Evolutionary conservation across 1,284 basidiomycete genomes (phyloP).

Genomic region (Peniophora sp.): DNA sequence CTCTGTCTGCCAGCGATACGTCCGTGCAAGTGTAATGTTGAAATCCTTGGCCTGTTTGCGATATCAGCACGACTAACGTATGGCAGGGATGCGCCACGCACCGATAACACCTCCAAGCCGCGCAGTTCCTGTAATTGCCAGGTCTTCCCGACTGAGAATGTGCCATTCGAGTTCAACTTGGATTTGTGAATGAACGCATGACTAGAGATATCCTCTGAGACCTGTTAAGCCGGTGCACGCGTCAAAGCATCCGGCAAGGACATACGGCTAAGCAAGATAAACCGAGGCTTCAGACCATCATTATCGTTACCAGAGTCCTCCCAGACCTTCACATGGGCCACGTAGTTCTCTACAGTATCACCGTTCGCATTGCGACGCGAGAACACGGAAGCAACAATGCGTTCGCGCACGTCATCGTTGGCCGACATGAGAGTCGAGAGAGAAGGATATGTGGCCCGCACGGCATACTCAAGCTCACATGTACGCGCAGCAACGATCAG

Average conservation of each 20-base stretch:
- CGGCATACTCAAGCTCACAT: too few species aligned
- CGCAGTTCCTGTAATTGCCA: conserved; percentile 85
- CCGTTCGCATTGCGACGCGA: conserved; percentile 57
- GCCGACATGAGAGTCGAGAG: conserved; percentile 39
- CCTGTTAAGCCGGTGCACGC: conserved; percentile 9
- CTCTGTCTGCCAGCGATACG: conserved; percentile 86
- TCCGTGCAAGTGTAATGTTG: conserved; percentile 76
- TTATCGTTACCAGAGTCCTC: conserved; percentile 66
- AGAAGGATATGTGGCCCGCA: too few species aligned
- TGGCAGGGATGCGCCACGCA: conserved; percentile 30
- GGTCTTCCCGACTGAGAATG: conserved; percentile 97
- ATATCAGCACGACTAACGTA: background rate
- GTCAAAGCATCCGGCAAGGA: conserved; percentile 16
- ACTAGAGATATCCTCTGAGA: conserved; percentile 54
- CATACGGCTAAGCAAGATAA: conserved; percentile 82
- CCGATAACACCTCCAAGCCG: conserved; percentile 69
- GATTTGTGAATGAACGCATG: conserved; percentile 88
- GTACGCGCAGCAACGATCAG: too few species aligned
- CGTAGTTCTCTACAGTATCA: conserved; percentile 67
- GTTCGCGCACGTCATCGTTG: conserved; percentile 42
- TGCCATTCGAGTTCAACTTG: conserved; percentile 90
- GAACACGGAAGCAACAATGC: conserved; percentile 83
- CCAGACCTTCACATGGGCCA: conserved; percentile 85
- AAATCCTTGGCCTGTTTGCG: conserved; percentile 36
- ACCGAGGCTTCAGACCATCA: conserved; percentile 71